Evolutionary conservation across 345 rosid species (phyloP).

Genomic region (Anacardium occidentale): DNA sequence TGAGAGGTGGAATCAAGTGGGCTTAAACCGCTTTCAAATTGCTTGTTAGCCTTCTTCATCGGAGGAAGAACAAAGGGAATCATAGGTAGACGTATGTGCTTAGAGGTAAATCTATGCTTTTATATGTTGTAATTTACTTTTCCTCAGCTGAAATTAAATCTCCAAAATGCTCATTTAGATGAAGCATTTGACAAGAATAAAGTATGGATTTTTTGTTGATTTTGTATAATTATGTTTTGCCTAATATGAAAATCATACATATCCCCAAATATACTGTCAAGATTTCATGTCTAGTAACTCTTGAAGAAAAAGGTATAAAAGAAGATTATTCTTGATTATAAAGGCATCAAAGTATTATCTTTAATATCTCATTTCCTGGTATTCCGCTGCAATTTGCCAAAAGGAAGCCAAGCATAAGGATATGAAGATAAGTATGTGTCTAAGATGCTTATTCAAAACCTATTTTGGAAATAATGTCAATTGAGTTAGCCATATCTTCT

Average conservation of each 20-base stretch:
- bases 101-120: background rate
- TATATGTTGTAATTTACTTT: background rate
- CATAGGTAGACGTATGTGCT: background rate
- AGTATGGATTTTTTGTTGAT: constrained; percentile 4
- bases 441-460: too few relatives aligned
- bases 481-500: too few relatives aligned
- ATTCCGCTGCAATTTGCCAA: background rate
- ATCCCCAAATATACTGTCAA: constrained; percentile 11
- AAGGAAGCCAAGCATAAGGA: background rate
- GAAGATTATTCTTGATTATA: constrained; percentile 7
- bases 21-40: background rate
- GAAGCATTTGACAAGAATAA: constrained; percentile 8
- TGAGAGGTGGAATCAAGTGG: background rate
- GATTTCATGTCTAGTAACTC: constrained; percentile 8
- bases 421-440: background rate
- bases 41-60: background rate
- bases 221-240: background rate
- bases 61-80: background rate
- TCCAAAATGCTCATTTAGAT: background rate
- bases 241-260: constrained; percentile 1
- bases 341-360: constrained; percentile 9
- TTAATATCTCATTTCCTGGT: background rate
- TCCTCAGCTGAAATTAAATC: background rate
- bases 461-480: too few relatives aligned
- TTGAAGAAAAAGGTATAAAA: background rate